Percentiles rank a stretch among this genome's conserved stretches.
These are phyloP conservation scores for Monilinia fructigena DNA, from an alignment of 2,329 filamentous ascomycete species.

Conservation along the genomic window DNA sequence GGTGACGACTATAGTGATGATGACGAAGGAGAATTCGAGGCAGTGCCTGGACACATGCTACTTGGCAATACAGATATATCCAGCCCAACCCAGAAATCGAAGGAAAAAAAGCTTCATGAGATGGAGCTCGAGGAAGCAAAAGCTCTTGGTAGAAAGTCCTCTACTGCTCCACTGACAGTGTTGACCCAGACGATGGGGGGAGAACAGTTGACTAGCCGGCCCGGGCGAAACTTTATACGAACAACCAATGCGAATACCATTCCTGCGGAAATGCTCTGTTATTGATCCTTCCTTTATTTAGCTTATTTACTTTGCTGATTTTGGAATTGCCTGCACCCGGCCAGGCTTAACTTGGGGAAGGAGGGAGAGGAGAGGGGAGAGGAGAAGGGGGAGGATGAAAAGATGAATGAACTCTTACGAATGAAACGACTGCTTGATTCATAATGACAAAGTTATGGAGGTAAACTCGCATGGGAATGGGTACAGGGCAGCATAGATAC, in stretches of 20 bases:
- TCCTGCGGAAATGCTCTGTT: slow-evolving; percentile 23
- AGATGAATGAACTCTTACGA: neutral
- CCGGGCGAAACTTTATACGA: slow-evolving; percentile 19
- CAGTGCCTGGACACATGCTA: slow-evolving; percentile 34
- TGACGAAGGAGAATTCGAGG: slow-evolving; percentile 41
- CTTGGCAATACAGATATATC: slow-evolving; percentile 27
- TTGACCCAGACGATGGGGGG: slow-evolving; percentile 15
- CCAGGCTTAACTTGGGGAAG: neutral
- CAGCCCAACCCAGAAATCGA: slow-evolving; percentile 32
- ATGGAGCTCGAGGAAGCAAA: slow-evolving; percentile 61
- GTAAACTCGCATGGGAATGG: slow-evolving; percentile 11
- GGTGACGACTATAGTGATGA: slow-evolving; percentile 42
- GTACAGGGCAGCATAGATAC: neutral
- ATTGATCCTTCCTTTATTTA: slow-evolving; percentile 23
- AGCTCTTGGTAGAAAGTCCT: slow-evolving; percentile 43
- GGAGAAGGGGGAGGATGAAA: too few species aligned
- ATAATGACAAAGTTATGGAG: neutral
- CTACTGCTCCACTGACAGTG: slow-evolving; percentile 27
- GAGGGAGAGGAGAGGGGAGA: too few species aligned
- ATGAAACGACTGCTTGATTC: slow-evolving; percentile 7
- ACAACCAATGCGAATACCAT: slow-evolving; percentile 19
- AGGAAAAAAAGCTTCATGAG: slow-evolving; percentile 54
- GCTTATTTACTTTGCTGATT: slow-evolving; percentile 6
- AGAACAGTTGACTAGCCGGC: slow-evolving; percentile 22
- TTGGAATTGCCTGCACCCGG: slow-evolving; percentile 13